Evolutionary conservation across 345 rosid species (phyloP).

Genomic region (Syzygium aromaticum): DNA sequence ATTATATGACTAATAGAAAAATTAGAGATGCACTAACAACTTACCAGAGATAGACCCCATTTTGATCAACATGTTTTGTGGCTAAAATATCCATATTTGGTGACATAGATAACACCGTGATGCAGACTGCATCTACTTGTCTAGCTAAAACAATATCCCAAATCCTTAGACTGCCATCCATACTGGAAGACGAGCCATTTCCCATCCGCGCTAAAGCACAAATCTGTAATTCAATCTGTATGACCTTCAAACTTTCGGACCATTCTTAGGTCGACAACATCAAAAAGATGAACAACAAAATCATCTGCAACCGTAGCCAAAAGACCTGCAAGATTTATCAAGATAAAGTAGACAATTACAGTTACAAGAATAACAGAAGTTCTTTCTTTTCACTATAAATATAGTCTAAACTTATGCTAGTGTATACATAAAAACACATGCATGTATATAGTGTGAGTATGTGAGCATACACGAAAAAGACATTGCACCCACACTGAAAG

Average conservation of each 20-base stretch:
- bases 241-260: slow-evolving; percentile 95
- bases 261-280: slow-evolving; percentile 65
- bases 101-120: slow-evolving; percentile 86
- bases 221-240: slow-evolving; percentile 73
- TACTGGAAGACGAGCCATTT: slow-evolving; percentile 92
- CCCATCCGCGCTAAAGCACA: slow-evolving; percentile 87
- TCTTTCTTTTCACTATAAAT: background rate
- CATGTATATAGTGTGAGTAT: no score
- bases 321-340: slow-evolving; percentile 45
- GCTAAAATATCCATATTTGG: slow-evolving; percentile 91
- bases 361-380: no score
- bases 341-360: background rate
- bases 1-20: background rate
- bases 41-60: slow-evolving; percentile 84
- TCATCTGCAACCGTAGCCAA: slow-evolving; percentile 88
- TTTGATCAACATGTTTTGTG: slow-evolving; percentile 86
- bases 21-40: slow-evolving; percentile 1
- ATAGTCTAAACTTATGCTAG: no score
- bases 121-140: slow-evolving; percentile 76
- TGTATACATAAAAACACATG: no score
- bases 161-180: slow-evolving; percentile 87
- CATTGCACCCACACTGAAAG: background rate
- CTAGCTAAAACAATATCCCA: slow-evolving; percentile 89
- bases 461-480: background rate
- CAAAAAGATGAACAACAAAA: slow-evolving; percentile 59